Conservation (phyloP, 208 protist species). For the Trypanosoma melophagium region DNA sequence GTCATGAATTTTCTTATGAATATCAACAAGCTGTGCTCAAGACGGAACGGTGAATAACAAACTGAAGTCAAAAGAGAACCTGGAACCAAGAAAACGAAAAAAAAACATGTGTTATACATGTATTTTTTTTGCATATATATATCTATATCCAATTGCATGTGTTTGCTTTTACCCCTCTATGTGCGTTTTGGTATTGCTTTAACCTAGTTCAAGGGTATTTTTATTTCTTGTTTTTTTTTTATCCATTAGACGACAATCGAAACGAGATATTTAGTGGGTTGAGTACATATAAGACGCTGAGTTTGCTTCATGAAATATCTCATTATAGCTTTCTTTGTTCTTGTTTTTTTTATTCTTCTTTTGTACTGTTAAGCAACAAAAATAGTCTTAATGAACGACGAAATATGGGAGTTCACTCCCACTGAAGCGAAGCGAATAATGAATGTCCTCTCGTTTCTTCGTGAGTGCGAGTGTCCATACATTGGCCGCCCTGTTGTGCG, state of each 20-base stretch:
- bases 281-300: too few relatives aligned
- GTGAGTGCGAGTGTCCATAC: conserved; percentile 11
- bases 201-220: conserved; percentile 1
- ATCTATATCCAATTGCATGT: background rate
- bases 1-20: conserved; percentile 16
- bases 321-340: background rate
- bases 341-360: background rate
- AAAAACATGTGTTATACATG: background rate
- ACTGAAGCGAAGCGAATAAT: conserved; percentile 2
- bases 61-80: background rate
- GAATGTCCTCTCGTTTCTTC: conserved; percentile 16
- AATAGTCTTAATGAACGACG: conserved; percentile 10
- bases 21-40: background rate
- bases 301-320: background rate
- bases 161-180: background rate
- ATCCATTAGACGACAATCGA: too few relatives aligned
- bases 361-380: background rate
- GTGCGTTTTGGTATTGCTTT: conserved; percentile 7
- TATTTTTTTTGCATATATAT: background rate
- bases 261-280: too few relatives aligned
- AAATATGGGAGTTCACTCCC: conserved; percentile 22
- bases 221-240: background rate
- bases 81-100: background rate
- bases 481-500: conserved; percentile 11
- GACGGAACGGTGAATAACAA: background rate